Evolutionary conservation across 805 yeast genomes (phyloP), one percentile per base, ranked within the genome.

Genomic region (Yarrowia deformans): DNA sequence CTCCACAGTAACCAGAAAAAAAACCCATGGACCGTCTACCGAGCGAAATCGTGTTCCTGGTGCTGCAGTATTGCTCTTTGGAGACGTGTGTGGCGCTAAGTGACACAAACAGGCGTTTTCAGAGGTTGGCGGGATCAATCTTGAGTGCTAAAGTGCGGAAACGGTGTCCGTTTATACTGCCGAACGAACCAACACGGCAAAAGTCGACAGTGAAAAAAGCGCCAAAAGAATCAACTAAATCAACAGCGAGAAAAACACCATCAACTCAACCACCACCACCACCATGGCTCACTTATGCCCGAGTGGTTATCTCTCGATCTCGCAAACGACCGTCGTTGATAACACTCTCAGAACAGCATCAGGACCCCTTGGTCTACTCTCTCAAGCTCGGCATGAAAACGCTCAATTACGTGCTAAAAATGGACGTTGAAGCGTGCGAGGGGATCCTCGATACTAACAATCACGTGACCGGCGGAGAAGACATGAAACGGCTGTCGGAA

Each of bases 321-420:
- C 19, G n/a, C 32, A 16, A 16, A 49, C 14, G n/a, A 10, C 34
- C 2, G 3, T 23, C 29, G 29, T 23, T 52, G n/a, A 18, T 52
- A 8, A 12, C 19, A 6, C 56, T 52, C 0, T n/a, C 39, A 2
- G 56, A 34, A n/a, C 10, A 52, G 3, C 19, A 34, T 2, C 56
- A 52, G 12, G 56, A 52, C 16, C 19, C 56, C 1, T 29, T 52
- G 9, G 10, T 35, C 2, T 52, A 52, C 29, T 10, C n/a, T 8
- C 42, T 52, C 42, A 52, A 52, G 12, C 8, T 52, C 19, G 56
- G 56, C n/a, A 52, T 52, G 56, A 52, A 52, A 10, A 52, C 56
- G 0, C 56, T 52, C 42, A 35, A 18, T 10, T 52, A 52, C 16
- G 40, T 52, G 29, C 18, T 52, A 16, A 52, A 18, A 14, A 52